Conservation (phyloP, 768 basidiomycete genomes). For the Amanita inopinata region DNA sequence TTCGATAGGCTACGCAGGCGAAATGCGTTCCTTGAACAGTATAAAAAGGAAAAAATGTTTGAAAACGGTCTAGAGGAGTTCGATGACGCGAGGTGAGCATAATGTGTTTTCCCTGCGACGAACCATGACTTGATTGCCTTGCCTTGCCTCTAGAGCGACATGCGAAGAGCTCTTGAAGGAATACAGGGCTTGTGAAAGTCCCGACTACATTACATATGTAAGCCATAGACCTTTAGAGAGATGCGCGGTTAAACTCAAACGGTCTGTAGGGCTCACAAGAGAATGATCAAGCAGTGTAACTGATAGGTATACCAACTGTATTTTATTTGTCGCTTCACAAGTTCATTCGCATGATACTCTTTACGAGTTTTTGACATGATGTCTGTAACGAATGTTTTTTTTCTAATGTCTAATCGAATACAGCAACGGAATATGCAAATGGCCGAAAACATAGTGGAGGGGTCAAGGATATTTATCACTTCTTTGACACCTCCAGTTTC, state of each 20-base stretch:
- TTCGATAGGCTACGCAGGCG: conserved; percentile 81
- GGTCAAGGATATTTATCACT: conserved; percentile 26
- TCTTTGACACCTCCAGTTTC: conserved; percentile 73
- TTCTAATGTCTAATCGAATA: conserved; percentile 2
- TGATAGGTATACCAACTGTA: neutral
- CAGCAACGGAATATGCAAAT: conserved; percentile 1
- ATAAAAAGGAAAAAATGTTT: conserved; percentile 96
- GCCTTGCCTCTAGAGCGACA: conserved; percentile 45
- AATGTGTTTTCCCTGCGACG: neutral
- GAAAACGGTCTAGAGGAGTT: conserved; percentile 91
- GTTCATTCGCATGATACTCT: no score
- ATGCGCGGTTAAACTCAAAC: neutral
- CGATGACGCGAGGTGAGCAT: conserved; percentile 82
- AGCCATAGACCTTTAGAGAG: conserved; percentile 18
- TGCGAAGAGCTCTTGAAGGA: conserved; percentile 86
- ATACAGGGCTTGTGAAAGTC: conserved; percentile 92
- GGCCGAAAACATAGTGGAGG: conserved; percentile 8
- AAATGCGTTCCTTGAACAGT: conserved; percentile 94
- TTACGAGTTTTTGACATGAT: no score
- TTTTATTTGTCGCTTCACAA: no score
- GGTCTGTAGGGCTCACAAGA: conserved; percentile 8
- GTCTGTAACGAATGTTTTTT: conserved; percentile 5
- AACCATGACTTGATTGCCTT: conserved; percentile 3
- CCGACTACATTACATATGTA: conserved; percentile 88
- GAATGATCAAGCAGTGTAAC: conserved; percentile 6